phyloP scores from a whole-genome alignment of 495 filamentous ascomycete genomes.

The Penicillium daleae region DNA sequence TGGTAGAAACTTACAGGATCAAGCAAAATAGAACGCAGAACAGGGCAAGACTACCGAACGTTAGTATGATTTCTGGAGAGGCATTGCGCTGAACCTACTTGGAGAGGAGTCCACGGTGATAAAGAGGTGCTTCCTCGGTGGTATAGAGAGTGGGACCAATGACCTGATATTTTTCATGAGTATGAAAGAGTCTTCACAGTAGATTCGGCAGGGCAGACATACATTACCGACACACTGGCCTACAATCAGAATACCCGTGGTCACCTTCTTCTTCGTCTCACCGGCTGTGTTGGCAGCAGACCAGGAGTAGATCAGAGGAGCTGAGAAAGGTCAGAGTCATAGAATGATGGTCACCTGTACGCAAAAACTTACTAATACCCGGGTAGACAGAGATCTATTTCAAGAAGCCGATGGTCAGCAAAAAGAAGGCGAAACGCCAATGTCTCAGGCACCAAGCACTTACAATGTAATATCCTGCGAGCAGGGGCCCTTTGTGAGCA shows the following conservation, averaged over 20 bases:
- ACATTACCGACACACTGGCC: conserved; percentile 65
- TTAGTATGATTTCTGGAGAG: conserved; percentile 2
- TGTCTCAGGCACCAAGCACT: conserved; percentile 16
- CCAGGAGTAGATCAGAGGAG: conserved; percentile 67
- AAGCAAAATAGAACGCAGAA: conserved; percentile 58
- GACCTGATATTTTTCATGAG: conserved; percentile 35
- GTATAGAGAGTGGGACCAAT: conserved; percentile 64
- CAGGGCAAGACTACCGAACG: conserved; percentile 47
- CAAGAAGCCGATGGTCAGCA: conserved; percentile 5
- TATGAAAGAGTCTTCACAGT: neutral
- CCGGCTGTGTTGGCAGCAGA: conserved; percentile 64
- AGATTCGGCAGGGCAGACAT: conserved; percentile 21
- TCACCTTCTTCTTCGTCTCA: conserved; percentile 66
- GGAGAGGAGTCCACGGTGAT: conserved; percentile 56
- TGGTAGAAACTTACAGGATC: conserved; percentile 33
- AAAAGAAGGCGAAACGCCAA: neutral
- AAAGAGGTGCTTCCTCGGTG: conserved; percentile 57
- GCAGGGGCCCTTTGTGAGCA: conserved; percentile 50
- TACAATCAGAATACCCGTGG: conserved; percentile 59
- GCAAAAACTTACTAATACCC: conserved; percentile 50
- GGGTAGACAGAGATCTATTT: conserved; percentile 57
- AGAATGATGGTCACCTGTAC: neutral
- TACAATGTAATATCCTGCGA: conserved; percentile 62
- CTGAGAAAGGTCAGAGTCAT: conserved; percentile 24
- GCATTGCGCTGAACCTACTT: conserved; percentile 34